Base-by-base conservation (phyloP, 2,329 filamentous ascomycete species). In the Ophiocordyceps australis region DNA sequence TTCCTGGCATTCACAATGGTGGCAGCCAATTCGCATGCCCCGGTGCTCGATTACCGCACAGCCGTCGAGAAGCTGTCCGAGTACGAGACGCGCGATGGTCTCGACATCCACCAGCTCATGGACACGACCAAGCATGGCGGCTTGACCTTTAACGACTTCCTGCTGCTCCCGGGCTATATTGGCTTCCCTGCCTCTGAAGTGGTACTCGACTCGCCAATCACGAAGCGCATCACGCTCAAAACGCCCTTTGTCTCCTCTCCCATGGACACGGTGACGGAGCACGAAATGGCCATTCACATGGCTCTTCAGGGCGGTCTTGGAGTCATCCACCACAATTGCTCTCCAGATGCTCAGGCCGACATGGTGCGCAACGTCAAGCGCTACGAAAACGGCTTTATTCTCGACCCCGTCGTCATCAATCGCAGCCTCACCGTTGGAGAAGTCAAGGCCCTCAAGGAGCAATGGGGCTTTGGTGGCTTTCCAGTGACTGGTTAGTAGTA, bases 301-400 rank as follows among this genome's bases (percentile, higher is more conserved):
- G 81, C 81, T 27, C 66, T 89, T 17, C 76, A 89, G 47, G 81
- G 81, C 42, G 81, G 81, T 44, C 63, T 91, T 12, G 81, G 89
- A 58, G 83, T 98, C 41, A 92, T 98, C 40, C 89, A 98, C 65
- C 89, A 98, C 70, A 98, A 98, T 65, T 98, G 89, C 68, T 89
- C 85, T n/a, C 70, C 85, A 17, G 82, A 95, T 16, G 80, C 81
- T 29, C 89, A 98, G 62, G 89, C 89, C 38, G 85, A 93, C 61
- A 98, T 98, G 89, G 81, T 98, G 39, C 73, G 82, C 54, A 95
- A 94, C 64, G 89, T 98, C 42, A 98, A 98, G 76, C 72, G 89
- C 46, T 98, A 83, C 55, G 89, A 98, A 62, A 98, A 98, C 60
- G 89, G 89, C 41, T 98, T 98, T 64, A 98, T 98, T 48, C 65